Evolutionary conservation across 495 filamentous ascomycete genomes (phyloP).

Genomic region (Lophium mytilinum): DNA sequence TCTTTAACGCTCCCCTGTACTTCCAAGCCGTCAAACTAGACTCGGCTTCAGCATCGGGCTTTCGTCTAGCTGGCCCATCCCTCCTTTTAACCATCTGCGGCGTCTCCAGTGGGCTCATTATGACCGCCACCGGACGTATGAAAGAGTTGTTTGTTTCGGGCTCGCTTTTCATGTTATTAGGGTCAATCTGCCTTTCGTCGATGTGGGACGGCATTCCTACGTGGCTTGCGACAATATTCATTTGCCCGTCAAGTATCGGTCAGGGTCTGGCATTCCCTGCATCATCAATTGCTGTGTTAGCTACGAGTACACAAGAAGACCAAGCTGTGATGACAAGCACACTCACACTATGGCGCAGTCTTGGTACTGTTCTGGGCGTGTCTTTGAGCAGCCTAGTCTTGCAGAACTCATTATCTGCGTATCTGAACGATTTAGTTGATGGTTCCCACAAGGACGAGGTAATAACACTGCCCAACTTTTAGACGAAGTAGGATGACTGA

Average conservation of each 20-base stretch:
- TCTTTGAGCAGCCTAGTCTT: constrained; percentile 63
- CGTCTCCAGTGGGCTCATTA: constrained; percentile 60
- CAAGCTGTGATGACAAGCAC: constrained; percentile 71
- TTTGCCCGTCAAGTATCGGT: constrained; percentile 53
- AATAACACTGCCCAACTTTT: not conserved
- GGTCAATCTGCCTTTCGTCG: constrained; percentile 45
- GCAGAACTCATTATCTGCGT: constrained; percentile 59
- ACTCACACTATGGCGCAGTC: constrained; percentile 55
- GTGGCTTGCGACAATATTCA: constrained; percentile 51
- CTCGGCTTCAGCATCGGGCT: constrained; percentile 60
- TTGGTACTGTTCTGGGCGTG: constrained; percentile 66
- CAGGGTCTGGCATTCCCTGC: constrained; percentile 58
- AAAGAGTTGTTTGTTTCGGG: constrained; percentile 57
- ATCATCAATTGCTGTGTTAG: constrained; percentile 59
- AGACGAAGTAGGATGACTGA: not conserved
- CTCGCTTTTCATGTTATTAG: constrained; percentile 46
- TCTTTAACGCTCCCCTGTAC: constrained; percentile 73
- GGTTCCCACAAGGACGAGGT: constrained; percentile 45
- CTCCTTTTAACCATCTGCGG: constrained; percentile 50
- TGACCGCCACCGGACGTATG: constrained; percentile 55
- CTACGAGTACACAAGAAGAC: constrained; percentile 56
- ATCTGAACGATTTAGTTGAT: constrained; percentile 49
- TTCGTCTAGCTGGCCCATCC: constrained; percentile 57
- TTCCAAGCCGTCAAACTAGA: constrained; percentile 74
- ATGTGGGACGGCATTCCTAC: constrained; percentile 47